phyloP scores from a whole-genome alignment of 2,329 filamentous ascomycete genomes.

The Mollisiaceae sp. region DNA sequence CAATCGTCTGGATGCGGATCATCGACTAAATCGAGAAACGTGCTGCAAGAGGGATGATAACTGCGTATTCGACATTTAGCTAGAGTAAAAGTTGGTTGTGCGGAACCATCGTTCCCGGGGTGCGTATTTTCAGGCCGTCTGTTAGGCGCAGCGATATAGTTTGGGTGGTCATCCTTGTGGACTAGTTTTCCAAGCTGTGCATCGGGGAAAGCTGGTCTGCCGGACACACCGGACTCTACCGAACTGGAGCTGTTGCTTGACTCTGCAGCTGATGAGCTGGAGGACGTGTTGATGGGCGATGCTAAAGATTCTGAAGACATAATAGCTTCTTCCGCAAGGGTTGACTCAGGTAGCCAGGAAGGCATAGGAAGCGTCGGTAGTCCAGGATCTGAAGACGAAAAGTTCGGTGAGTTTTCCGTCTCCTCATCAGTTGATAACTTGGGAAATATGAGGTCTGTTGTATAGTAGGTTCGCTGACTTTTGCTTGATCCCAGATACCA shows the following conservation, averaged over 20 bases:
- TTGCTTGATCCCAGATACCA: constrained; percentile 63
- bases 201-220: constrained; percentile 31
- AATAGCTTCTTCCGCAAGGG: neutral
- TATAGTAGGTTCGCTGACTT: constrained; percentile 70
- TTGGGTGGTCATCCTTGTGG: constrained; percentile 42
- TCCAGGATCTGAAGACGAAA: neutral
- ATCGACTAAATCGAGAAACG: constrained; percentile 66
- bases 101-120: constrained; percentile 50
- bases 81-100: constrained; percentile 52
- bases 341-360: constrained; percentile 1
- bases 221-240: constrained; percentile 8
- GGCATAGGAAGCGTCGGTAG: neutral
- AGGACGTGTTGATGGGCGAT: constrained; percentile 17
- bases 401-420: constrained; percentile 10
- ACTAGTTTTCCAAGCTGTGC: constrained; percentile 36
- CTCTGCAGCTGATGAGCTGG: constrained; percentile 11
- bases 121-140: constrained; percentile 55
- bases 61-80: constrained; percentile 58
- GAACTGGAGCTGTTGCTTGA: neutral
- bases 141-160: constrained; percentile 44
- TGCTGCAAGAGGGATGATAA: constrained; percentile 57
- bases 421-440: constrained; percentile 21
- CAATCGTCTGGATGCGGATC: constrained; percentile 48
- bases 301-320: constrained; percentile 11
- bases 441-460: constrained; percentile 55